phyloP scores from a whole-genome alignment of 2,329 filamentous ascomycete species.

The Cladosporium sp. region DNA sequence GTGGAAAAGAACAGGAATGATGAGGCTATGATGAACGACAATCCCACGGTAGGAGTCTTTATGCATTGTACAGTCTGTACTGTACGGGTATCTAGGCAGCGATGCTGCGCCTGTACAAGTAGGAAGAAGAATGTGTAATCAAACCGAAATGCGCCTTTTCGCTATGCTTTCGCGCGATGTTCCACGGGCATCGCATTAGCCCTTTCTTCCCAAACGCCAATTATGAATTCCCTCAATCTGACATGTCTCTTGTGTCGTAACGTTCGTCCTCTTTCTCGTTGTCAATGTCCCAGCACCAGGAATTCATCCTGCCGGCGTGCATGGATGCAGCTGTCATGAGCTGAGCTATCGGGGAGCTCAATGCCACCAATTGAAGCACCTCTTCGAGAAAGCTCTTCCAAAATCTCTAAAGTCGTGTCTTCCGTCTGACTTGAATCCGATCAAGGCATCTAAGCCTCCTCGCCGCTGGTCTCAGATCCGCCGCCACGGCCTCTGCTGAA shows the following conservation, averaged over 20 bases:
- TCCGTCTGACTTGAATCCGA: background rate
- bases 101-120: background rate
- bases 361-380: background rate
- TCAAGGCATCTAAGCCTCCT: conserved; percentile 4
- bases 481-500: conserved; percentile 31
- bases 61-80: conserved; percentile 1
- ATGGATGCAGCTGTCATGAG: too few species aligned
- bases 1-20: background rate
- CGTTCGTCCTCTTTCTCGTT: conserved; percentile 3
- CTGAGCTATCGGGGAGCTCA: background rate
- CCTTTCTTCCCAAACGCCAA: conserved; percentile 1
- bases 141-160: background rate
- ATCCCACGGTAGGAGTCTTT: background rate
- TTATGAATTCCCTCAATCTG: background rate
- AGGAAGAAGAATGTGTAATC: conserved; percentile 4
- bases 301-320: too few species aligned
- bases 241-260: conserved; percentile 6
- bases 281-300: background rate
- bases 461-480: conserved; percentile 32
- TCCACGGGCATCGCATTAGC: background rate
- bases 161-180: conserved; percentile 10
- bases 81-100: conserved; percentile 12
- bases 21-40: background rate
- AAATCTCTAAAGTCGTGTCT: background rate
- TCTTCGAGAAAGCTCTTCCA: background rate